A percentile compares a stretch with the other conserved stretches of the same genome.
Conservation (phyloP, 75 land plant species). For the Cryptomeria japonica region DNA sequence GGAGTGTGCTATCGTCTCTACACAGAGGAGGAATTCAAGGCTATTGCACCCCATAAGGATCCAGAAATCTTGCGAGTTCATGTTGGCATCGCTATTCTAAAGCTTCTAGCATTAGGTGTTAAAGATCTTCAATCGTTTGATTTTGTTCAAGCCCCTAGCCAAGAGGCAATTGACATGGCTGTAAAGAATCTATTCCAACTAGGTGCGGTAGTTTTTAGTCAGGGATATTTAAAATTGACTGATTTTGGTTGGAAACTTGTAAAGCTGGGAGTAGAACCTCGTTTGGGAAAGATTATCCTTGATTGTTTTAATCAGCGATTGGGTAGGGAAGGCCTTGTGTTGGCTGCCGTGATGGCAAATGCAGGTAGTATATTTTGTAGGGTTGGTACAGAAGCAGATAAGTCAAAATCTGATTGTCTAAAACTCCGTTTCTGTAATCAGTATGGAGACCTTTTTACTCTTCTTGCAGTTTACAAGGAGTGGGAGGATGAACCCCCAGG, state of each 20-base stretch:
- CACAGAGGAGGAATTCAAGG: constrained; percentile 39
- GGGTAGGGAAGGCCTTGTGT: constrained; percentile 70
- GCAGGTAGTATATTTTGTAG: constrained; percentile 78
- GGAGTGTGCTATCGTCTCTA: constrained; percentile 82
- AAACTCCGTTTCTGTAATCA: constrained; percentile 81
- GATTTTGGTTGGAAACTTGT: constrained; percentile 49
- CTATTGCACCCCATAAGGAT: constrained; percentile 47
- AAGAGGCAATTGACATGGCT: constrained; percentile 58
- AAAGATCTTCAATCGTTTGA: constrained; percentile 57
- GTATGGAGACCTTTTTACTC: constrained; percentile 81
- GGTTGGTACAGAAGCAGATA: constrained; percentile 67
- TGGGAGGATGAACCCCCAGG: constrained; percentile 45
- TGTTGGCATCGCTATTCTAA: constrained; percentile 71
- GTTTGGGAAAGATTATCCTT: constrained; percentile 69
- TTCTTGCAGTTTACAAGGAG: constrained; percentile 71
- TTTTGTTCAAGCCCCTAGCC: constrained; percentile 75
- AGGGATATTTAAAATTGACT: constrained; percentile 40
- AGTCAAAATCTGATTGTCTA: constrained; percentile 65
- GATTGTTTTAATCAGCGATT: constrained; percentile 35
- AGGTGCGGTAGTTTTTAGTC: constrained; percentile 44
- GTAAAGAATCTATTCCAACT: constrained; percentile 56
- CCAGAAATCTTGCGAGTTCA: constrained; percentile 82
- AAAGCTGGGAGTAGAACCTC: constrained; percentile 82
- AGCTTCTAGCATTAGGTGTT: constrained; percentile 69
- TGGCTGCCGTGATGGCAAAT: constrained; percentile 83